Base-by-base conservation (phyloP, 2,329 filamentous ascomycete species). In the Aaosphaeria pasadenensis region DNA sequence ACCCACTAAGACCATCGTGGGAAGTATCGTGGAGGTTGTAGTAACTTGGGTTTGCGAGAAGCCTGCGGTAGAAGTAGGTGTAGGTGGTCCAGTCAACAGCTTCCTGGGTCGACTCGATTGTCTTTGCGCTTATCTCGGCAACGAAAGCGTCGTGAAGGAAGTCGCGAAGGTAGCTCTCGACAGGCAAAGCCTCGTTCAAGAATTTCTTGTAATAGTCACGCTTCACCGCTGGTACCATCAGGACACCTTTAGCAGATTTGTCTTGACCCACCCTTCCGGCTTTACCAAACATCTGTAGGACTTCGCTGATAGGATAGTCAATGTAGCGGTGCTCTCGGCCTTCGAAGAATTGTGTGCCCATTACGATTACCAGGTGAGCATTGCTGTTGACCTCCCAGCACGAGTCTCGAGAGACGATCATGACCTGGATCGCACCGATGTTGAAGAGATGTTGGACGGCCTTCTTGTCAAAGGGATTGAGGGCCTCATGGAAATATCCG, bases 191-290 rank as follows among this genome's bases (percentile, higher is more conserved):
- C 70, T 99, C 95, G 60, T 94, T 92, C 56, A 99, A 75, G 77
- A 99, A 99, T 73, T 99, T 99, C 75, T 94, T 95, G 81, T 97
- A 99, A 73, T 96, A 99, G 54, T 96, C 91, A 35, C 94, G 86
- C 79, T 95, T 96, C 42, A 95, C 90, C 13, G 88, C 86, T 3
- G 92, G 91, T 7, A 96, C 84, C 94, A 99, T 97, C 40, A 99
- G 79, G n/a, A 99, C 89, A 57, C 92, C 95, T 52, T 89, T 89
- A 41, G 88, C 87, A 48, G 87, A 82, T 48, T 88, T 89, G 61
- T 96, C 91, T 63, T 85, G 80, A 4, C 86, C 82, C 1, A 90
- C 84, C 38, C 88, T 84, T 46, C 91, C 85, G 35, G 94, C 89
- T 71, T 94, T 95, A 58, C 94, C 94, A 60, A 97, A 96, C 92